phyloP scores from a whole-genome alignment of 208 protist species.

The Sergeia podlipaevii region DNA sequence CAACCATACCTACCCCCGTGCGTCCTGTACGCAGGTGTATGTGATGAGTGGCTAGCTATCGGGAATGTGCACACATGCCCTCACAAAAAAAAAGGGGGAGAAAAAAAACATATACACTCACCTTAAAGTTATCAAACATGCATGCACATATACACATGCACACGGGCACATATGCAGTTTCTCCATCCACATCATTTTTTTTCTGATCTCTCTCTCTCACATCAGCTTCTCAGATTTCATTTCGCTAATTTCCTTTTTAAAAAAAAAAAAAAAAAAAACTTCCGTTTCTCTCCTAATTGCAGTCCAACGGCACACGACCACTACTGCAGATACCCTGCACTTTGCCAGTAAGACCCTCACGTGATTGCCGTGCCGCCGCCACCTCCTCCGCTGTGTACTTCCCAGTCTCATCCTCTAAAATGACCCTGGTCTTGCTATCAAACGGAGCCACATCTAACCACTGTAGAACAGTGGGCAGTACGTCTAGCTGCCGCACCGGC shows the following conservation, averaged over 20 bases:
- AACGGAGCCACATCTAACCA: slow-evolving; percentile 68
- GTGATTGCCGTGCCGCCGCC: slow-evolving; percentile 19
- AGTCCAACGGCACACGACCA: slow-evolving; percentile 38
- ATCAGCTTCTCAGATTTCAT: neutral
- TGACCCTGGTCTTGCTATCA: slow-evolving; percentile 37
- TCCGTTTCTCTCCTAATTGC: too few relatives aligned
- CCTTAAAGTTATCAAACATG: neutral
- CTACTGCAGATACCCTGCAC: slow-evolving; percentile 66
- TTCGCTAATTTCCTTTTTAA: too few relatives aligned
- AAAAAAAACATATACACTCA: slow-evolving; percentile 1
- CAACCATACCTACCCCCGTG: too few relatives aligned
- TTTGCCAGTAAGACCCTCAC: slow-evolving; percentile 21
- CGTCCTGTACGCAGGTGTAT: too few relatives aligned
- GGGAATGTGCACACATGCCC: neutral
- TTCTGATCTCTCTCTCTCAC: slow-evolving; percentile 6
- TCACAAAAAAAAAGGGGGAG: neutral
- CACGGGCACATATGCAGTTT: neutral
- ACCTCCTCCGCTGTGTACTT: slow-evolving; percentile 17
- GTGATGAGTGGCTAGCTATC: too few relatives aligned
- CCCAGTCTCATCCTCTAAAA: slow-evolving; percentile 25
- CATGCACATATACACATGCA: neutral
- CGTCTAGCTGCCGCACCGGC: slow-evolving; percentile 60
- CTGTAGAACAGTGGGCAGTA: slow-evolving; percentile 62
- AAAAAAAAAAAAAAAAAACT: too few relatives aligned
- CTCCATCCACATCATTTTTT: slow-evolving; percentile 5